Evolutionary conservation across 371 early-diverging fungal species (phyloP), one percentile per base, ranked within the genome.

Genomic region (Mortierella polycephala): DNA sequence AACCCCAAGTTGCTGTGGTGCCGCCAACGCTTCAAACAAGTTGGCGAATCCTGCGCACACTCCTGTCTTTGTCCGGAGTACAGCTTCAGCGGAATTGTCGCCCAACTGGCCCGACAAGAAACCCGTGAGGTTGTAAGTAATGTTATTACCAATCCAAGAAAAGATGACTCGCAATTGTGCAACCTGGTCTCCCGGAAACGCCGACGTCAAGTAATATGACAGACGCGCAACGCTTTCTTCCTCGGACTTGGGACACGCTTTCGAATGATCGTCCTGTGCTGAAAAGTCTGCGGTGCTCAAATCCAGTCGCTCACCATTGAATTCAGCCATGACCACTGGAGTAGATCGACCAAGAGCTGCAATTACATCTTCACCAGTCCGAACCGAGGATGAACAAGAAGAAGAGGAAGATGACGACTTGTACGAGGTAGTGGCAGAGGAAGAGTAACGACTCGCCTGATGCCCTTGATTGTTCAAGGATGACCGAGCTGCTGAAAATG

Each of bases 1-100:
- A 16, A 71, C 76, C 0, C 67, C 71, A 1, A 75, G 57, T 6
- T 54, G 42, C 23, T 57, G 60, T n/a, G 23, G 63, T 1, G 57
- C 63, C 40, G 76, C 51, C 12, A 75, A 30, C 1, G 67, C 67
- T 5, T 46, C 20, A 46, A 70, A 75, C 41, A 75, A 18, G 37
- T 75, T 75, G 21, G 76, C 50, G 52, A 57, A 75, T n/a, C 76
- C 76, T 41, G 62, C 76, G 41, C 76, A 75, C 41, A 75, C 76
- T 0, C 63, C 70, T 3, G 46, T 62, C 30, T 62, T 60, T 56
- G 7, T 60, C 60, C 67, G 40, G 21, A 75, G 67, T 0, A 75
- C 76, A 7, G 41, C 63, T 16, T 67, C 71, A 11, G 76, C 63
- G 11, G 60, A 61, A 18, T 75, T 66, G 23, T 70, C 71, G 3